Conservation (phyloP, 1,284 basidiomycete species). For the Pseudomicrostroma phylloplanum region DNA sequence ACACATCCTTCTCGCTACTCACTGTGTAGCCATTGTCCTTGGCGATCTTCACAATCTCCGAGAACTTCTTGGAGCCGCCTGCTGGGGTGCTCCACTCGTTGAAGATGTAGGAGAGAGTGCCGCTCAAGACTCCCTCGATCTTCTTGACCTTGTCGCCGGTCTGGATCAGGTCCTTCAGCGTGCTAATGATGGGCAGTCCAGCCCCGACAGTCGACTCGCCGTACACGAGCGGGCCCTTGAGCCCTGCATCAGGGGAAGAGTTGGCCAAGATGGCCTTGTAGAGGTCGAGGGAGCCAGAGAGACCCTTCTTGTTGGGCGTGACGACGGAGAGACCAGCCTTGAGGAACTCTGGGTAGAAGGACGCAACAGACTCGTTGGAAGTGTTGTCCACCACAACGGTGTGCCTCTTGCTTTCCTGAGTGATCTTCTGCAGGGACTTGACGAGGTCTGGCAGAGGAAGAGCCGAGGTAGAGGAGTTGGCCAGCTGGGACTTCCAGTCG, state of each 20-base stretch:
- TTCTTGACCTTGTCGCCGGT: conserved; percentile 76
- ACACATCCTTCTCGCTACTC: background rate
- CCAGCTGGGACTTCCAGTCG: conserved; percentile 34
- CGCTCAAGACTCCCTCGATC: conserved; percentile 72
- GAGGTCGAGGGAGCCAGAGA: conserved; percentile 67
- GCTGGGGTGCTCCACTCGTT: conserved; percentile 67
- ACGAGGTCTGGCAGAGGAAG: conserved; percentile 34
- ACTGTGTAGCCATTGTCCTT: conserved; percentile 85
- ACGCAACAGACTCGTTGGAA: conserved; percentile 74
- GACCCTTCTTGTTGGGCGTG: conserved; percentile 97
- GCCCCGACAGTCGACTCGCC: conserved; percentile 95
- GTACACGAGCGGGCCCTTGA: conserved; percentile 60
- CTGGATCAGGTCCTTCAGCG: conserved; percentile 79
- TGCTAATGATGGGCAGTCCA: conserved; percentile 83
- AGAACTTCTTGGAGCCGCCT: conserved; percentile 60
- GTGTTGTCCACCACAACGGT: conserved; percentile 89
- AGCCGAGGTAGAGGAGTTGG: conserved; percentile 24
- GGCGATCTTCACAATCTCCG: conserved; percentile 79
- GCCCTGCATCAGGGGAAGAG: conserved; percentile 10
- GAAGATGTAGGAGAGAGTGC: conserved; percentile 98
- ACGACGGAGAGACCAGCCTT: conserved; percentile 75
- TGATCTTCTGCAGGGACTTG: conserved; percentile 29
- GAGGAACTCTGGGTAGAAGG: conserved; percentile 75
- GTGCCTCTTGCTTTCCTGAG: conserved; percentile 31
- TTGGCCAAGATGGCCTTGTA: conserved; percentile 63